Percentiles rank a stretch among this genome's conserved stretches.
phyloP scores from a whole-genome alignment of 352 stramenopile genomes.

The Phytophthora sansomeana region DNA sequence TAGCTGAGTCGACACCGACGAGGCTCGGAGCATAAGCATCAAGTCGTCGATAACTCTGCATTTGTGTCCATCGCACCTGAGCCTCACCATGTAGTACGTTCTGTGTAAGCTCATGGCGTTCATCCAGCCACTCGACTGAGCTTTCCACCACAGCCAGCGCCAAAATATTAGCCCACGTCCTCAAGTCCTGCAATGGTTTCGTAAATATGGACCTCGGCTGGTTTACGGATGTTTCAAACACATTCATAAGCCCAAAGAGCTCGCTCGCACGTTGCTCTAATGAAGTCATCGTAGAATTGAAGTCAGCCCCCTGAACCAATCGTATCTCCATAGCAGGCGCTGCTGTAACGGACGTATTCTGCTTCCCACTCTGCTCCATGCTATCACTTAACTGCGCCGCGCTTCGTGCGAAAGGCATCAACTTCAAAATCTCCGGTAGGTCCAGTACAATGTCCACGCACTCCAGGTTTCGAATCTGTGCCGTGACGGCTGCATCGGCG shows the following conservation, averaged over 20 bases:
- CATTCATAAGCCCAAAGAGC: conserved; percentile 66
- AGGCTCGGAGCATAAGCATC: conserved; percentile 70
- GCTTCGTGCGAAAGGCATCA: conserved; percentile 75
- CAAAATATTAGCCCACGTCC: conserved; percentile 67
- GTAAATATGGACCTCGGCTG: conserved; percentile 56
- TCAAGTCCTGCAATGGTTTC: conserved; percentile 59
- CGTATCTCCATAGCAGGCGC: conserved; percentile 70
- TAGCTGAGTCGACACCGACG: conserved; percentile 69
- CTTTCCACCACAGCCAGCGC: conserved; percentile 54
- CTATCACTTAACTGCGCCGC: conserved; percentile 49
- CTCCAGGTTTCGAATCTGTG: conserved; percentile 45
- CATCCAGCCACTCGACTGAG: conserved; percentile 74
- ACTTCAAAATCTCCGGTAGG: conserved; percentile 68
- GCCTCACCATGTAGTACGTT: conserved; percentile 42
- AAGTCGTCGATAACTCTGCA: conserved; percentile 52
- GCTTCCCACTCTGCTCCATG: conserved; percentile 15
- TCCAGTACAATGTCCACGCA: conserved; percentile 59
- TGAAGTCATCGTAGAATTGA: conserved; percentile 34
- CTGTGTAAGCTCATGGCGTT: conserved; percentile 44
- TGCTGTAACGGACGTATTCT: conserved; percentile 17
- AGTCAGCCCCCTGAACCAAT: conserved; percentile 50
- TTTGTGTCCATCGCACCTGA: conserved; percentile 29
- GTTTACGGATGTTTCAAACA: conserved; percentile 52
- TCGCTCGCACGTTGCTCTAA: conserved; percentile 49
- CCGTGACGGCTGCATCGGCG: conserved; percentile 37